Evolutionary conservation across 345 rosid genomes (phyloP).

Genomic region (Lepidium sativum): DNA sequence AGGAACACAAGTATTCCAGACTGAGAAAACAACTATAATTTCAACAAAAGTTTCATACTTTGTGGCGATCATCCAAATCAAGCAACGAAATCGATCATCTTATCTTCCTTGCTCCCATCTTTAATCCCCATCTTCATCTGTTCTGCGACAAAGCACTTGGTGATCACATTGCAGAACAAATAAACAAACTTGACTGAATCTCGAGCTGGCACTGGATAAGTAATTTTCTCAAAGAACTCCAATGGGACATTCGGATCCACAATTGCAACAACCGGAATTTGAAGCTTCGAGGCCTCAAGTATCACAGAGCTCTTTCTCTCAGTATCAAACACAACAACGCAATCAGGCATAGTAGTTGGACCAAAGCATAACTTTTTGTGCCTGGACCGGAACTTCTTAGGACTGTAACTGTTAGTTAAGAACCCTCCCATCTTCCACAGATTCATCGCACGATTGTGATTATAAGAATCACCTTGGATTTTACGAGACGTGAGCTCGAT

Average conservation of each 20-base stretch:
- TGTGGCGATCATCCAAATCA: neutral
- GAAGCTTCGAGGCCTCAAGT: conserved; percentile 65
- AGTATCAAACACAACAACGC: conserved; percentile 76
- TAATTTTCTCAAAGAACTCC: conserved; percentile 62
- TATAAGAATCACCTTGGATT: conserved; percentile 48
- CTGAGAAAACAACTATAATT: neutral
- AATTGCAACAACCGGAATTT: conserved; percentile 83
- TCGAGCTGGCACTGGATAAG: conserved; percentile 89
- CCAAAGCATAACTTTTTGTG: conserved; percentile 85
- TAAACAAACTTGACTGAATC: conserved; percentile 92
- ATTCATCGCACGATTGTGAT: conserved; percentile 45
- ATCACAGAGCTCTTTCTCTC: conserved; percentile 86
- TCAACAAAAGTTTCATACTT: conserved; percentile 12
- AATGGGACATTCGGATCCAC: conserved; percentile 80
- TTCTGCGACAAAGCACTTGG: conserved; percentile 75
- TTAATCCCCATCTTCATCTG: conserved; percentile 42
- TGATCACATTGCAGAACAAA: conserved; percentile 86
- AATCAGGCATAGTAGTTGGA: conserved; percentile 77
- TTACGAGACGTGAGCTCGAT: conserved; percentile 65
- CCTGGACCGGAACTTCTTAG: conserved; percentile 85
- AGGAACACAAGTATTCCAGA: conserved; percentile 10
- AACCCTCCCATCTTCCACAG: conserved; percentile 83
- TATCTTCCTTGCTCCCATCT: conserved; percentile 8
- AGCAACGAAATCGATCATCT: conserved; percentile 2
- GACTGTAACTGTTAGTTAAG: conserved; percentile 77